A percentile compares a stretch with the other conserved stretches of the same genome.
Conservation (phyloP, 1,284 basidiomycete genomes). For the Somion occarium region DNA sequence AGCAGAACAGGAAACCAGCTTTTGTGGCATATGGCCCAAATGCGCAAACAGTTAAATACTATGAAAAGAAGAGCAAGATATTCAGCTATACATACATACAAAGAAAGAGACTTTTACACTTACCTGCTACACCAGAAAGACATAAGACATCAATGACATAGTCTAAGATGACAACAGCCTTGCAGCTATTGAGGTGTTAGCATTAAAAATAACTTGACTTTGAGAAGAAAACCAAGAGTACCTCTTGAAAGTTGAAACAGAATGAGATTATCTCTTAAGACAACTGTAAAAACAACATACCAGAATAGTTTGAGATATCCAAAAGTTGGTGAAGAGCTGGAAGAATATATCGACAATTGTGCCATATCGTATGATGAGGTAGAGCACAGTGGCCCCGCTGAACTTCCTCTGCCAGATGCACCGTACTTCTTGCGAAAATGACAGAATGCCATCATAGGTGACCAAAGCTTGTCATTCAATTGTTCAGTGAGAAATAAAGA, state of each 20-base stretch:
- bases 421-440: slow-evolving; percentile 2
- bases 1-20: background rate
- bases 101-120: too few species aligned
- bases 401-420: slow-evolving; percentile 3
- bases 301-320: background rate
- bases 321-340: background rate
- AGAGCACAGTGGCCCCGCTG: background rate
- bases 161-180: background rate
- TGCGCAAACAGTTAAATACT: background rate
- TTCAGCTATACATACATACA: too few species aligned
- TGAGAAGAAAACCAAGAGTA: background rate
- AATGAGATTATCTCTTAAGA: background rate
- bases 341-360: background rate
- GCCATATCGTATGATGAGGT: background rate
- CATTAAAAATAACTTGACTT: background rate
- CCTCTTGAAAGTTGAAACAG: too few species aligned
- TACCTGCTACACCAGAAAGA: background rate
- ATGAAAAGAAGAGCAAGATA: background rate
- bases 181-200: background rate
- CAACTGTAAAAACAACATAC: background rate
- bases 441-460: background rate
- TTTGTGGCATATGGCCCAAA: background rate
- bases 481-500: background rate
- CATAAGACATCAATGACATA: background rate
- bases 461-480: background rate